Percentiles rank a stretch among this genome's conserved stretches.
phyloP scores from a whole-genome alignment of 345 rosid species.

The Eucalyptus marginata region DNA sequence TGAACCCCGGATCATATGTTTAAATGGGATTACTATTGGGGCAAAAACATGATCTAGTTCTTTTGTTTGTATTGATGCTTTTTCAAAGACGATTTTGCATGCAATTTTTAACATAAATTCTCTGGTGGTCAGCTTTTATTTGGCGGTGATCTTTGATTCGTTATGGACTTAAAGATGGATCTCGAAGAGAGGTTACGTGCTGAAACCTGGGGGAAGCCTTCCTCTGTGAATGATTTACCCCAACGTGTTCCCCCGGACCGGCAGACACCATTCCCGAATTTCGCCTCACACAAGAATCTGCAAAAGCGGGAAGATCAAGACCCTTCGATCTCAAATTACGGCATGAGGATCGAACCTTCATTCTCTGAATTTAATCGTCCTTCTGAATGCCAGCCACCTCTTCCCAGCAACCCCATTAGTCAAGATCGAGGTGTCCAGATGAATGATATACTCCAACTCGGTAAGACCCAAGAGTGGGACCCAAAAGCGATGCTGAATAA shows the following conservation, averaged over 20 bases:
- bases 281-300: slow-evolving; percentile 16
- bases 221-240: slow-evolving; percentile 16
- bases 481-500: slow-evolving; percentile 68
- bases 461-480: slow-evolving; percentile 71
- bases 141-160: background rate
- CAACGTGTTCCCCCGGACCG: slow-evolving; percentile 14
- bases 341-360: slow-evolving; percentile 23
- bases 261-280: slow-evolving; percentile 12
- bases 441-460: slow-evolving; percentile 20
- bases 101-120: background rate
- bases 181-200: slow-evolving; percentile 24
- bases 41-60: background rate
- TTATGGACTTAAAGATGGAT: slow-evolving; percentile 38
- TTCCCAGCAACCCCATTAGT: slow-evolving; percentile 6
- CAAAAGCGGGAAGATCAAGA: slow-evolving; percentile 64
- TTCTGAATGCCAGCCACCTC: slow-evolving; percentile 9
- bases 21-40: background rate
- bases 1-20: background rate
- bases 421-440: slow-evolving; percentile 16
- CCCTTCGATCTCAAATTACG: slow-evolving; percentile 34
- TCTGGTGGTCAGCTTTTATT: background rate
- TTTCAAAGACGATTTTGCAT: background rate
- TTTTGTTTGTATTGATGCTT: background rate
- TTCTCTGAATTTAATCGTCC: slow-evolving; percentile 26
- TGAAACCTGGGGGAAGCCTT: slow-evolving; percentile 44